Percentiles rank a stretch among this genome's conserved stretches.
phyloP scores from a whole-genome alignment of 768 basidiomycete genomes.

The Tulasnella sp. region DNA sequence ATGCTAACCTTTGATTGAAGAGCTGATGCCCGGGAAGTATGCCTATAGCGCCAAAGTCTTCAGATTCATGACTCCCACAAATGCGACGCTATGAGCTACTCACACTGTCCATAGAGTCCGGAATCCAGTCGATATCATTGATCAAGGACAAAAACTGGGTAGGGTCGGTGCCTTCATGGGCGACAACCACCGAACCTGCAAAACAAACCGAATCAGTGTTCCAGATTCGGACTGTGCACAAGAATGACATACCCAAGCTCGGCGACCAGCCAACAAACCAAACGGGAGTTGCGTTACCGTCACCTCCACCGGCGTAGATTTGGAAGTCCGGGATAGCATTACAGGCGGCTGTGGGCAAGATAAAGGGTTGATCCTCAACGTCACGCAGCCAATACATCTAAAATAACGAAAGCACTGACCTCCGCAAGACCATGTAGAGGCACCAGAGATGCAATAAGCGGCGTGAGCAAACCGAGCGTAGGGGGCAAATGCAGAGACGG shows the following conservation, averaged over 20 bases:
- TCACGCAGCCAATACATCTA: neutral
- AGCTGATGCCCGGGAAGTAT: constrained; percentile 4
- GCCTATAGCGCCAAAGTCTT: neutral
- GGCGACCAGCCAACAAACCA: constrained; percentile 13
- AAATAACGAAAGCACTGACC: neutral
- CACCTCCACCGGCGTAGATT: constrained; percentile 7
- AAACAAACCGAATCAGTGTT: neutral
- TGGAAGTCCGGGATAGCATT: constrained; percentile 2
- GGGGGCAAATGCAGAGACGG: neutral
- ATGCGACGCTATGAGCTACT: neutral
- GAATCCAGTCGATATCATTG: neutral
- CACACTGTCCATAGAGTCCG: neutral
- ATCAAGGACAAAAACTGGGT: constrained; percentile 6
- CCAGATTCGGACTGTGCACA: neutral
- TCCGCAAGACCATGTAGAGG: constrained; percentile 4
- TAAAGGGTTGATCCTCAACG: neutral
- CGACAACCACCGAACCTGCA: constrained; percentile 1
- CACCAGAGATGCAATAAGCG: constrained; percentile 8
- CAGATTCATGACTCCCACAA: neutral
- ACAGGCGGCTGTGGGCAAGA: neutral
- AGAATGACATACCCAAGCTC: neutral
- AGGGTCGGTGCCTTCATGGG: constrained; percentile 14
- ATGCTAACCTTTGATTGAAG: neutral
- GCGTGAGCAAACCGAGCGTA: constrained; percentile 5
- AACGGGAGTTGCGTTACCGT: constrained; percentile 6